A percentile compares a stretch with the other conserved stretches of the same genome.
Conservation (phyloP, 768 basidiomycete genomes). For the Strobilomyces dryophilus region DNA sequence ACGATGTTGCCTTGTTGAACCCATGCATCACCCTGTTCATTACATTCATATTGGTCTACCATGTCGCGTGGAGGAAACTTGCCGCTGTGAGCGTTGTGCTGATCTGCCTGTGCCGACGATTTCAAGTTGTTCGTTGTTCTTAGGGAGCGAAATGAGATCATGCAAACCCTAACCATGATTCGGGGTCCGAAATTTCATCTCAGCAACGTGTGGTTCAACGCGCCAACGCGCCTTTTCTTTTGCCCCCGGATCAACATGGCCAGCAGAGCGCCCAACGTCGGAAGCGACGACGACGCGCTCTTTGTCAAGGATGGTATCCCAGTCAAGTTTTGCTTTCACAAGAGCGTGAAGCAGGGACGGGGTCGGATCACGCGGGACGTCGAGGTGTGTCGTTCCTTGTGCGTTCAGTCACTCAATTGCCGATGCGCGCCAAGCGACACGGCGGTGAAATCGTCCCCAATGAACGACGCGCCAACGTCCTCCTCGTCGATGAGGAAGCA, state of each 20-base stretch:
- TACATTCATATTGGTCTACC: too few species aligned
- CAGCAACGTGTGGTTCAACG: neutral
- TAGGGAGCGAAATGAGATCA: conserved; percentile 11
- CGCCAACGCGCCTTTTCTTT: neutral
- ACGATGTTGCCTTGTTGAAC: too few species aligned
- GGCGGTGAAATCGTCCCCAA: conserved; percentile 17
- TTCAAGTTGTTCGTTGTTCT: too few species aligned
- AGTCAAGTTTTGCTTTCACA: conserved; percentile 27
- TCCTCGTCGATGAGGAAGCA: conserved; percentile 29
- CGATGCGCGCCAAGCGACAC: conserved; percentile 7
- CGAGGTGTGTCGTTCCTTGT: conserved; percentile 10
- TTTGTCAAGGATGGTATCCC: conserved; percentile 22
- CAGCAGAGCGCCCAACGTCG: neutral
- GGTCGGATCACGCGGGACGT: conserved; percentile 16
- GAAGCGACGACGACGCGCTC: conserved; percentile 9
- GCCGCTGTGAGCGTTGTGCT: too few species aligned
- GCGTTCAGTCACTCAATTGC: neutral
- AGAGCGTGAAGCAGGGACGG: conserved; percentile 22
- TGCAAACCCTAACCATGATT: conserved; percentile 25
- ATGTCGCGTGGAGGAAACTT: too few species aligned
- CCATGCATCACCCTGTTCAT: too few species aligned
- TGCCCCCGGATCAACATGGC: neutral
- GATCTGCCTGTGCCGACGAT: neutral
- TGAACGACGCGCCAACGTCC: conserved; percentile 21
- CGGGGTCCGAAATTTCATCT: conserved; percentile 26